Base-by-base conservation (phyloP, 1,284 basidiomycete species). In the Athelia sp. region DNA sequence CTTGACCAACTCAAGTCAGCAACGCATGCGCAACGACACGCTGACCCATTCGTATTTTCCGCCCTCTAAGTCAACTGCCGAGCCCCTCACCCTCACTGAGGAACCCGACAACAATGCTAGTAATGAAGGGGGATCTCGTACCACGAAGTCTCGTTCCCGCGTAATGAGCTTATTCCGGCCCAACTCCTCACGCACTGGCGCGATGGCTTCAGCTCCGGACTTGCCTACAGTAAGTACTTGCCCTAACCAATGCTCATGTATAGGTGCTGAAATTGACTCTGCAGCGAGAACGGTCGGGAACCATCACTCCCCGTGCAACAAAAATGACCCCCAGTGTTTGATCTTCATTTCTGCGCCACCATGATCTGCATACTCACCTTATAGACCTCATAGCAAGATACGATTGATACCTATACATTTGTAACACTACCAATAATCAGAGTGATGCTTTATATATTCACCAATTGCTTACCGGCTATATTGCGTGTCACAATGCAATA, bases 121-220 rank as follows among this genome's bases (percentile, higher is more conserved):
- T n/a, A n/a, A n/a, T 34, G 32, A 34, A 11, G 11, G 32, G 11
- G 32, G 11, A 11, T 34, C 32, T 34, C n/a, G 11, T 9, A 8
- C 35, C 31, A 24, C 49, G 19, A 21, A 21, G 19, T 31, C 43
- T 14, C 52, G 59, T 13, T 36, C 50, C 32, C 62, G 73, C 43
- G 63, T 75, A 49, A 63, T 71, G 48, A 75, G 71, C 49, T 55
- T 76, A 2, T 76, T 76, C 57, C 64, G 58, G 50, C 63, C 70
- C 15, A 56, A 58, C 18, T 53, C 56, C 22, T 56, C 59, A 29
- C 54, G 56, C 43, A 40, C 55, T 15, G 54, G 59, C 2, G 61
- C 61, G 43, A 52, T 47, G 17, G 47, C 50, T 23, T 29, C 24
- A 35, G 45, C 53, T 40, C 11, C 11, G 32, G 32, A n/a, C 32